Percentiles rank a stretch among this genome's conserved stretches.
phyloP scores from a whole-genome alignment of 192 early-diverging fungal species.

The Gaertneriomyces sp. region DNA sequence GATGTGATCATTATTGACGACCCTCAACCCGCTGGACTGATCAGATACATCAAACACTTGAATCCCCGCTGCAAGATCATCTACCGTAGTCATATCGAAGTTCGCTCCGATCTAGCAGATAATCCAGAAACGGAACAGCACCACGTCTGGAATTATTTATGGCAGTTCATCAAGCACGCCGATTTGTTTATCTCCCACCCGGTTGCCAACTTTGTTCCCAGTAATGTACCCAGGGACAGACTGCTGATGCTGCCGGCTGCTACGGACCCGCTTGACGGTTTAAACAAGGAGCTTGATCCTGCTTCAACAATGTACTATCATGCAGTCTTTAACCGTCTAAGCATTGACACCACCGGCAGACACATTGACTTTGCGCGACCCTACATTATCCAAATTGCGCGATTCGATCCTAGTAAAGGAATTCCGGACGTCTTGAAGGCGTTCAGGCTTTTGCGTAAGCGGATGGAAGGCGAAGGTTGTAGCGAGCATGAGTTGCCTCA shows the following conservation, averaged over 20 bases:
- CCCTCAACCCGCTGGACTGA: slow-evolving; percentile 73
- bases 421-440: slow-evolving; percentile 71
- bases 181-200: slow-evolving; percentile 82
- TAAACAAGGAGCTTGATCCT: slow-evolving; percentile 67
- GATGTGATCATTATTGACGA: slow-evolving; percentile 88
- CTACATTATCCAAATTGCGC: slow-evolving; percentile 76
- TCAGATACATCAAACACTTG: slow-evolving; percentile 70
- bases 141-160: slow-evolving; percentile 73
- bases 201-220: slow-evolving; percentile 65
- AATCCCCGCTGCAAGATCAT: slow-evolving; percentile 68
- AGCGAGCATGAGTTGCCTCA: slow-evolving; percentile 55
- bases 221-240: slow-evolving; percentile 59
- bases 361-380: slow-evolving; percentile 49
- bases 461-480: slow-evolving; percentile 39
- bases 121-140: slow-evolving; percentile 62
- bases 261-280: slow-evolving; percentile 77
- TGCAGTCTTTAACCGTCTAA: slow-evolving; percentile 68
- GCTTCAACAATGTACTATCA: slow-evolving; percentile 55
- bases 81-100: slow-evolving; percentile 81
- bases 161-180: slow-evolving; percentile 65
- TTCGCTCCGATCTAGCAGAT: slow-evolving; percentile 60
- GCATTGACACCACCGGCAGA: slow-evolving; percentile 63
- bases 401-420: slow-evolving; percentile 82
- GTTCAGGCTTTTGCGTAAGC: slow-evolving; percentile 60
- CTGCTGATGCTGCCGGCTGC: slow-evolving; percentile 68